Evolutionary conservation across 345 rosid genomes (phyloP).

Genomic region (Firmiana major): DNA sequence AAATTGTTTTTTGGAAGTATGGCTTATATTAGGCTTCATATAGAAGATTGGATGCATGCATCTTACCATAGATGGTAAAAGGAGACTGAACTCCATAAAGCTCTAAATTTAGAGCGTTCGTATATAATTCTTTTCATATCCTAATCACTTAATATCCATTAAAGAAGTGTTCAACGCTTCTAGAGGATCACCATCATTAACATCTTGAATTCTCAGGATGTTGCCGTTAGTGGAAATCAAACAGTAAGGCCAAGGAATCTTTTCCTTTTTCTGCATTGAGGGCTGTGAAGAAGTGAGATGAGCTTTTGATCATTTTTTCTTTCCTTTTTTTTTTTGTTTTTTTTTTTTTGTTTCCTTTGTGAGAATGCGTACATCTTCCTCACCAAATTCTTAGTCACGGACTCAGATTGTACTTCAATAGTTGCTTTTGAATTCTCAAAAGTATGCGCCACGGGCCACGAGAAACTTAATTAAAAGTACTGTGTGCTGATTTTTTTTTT

Average conservation of each 20-base stretch:
- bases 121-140: neutral
- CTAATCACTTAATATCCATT: neutral
- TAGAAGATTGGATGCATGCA: too few relatives aligned
- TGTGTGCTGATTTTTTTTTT: too few relatives aligned
- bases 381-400: slow-evolving; percentile 24
- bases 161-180: slow-evolving; percentile 8
- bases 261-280: neutral
- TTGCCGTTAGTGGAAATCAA: slow-evolving; percentile 8
- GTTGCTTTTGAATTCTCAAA: neutral
- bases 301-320: neutral
- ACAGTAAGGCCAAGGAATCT: slow-evolving; percentile 4
- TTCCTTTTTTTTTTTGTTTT: too few relatives aligned
- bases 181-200: slow-evolving; percentile 11
- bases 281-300: neutral
- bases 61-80: too few relatives aligned
- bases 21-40: too few relatives aligned
- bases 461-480: too few relatives aligned
- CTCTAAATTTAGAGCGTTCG: too few relatives aligned
- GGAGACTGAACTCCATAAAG: too few relatives aligned
- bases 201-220: neutral
- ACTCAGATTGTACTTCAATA: slow-evolving; percentile 6
- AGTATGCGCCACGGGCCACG: too few relatives aligned
- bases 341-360: slow-evolving; percentile 5
- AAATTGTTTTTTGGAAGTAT: too few relatives aligned
- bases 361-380: neutral